phyloP scores from a whole-genome alignment of 2,329 filamentous ascomycete species.

The Fusarium sp. region DNA sequence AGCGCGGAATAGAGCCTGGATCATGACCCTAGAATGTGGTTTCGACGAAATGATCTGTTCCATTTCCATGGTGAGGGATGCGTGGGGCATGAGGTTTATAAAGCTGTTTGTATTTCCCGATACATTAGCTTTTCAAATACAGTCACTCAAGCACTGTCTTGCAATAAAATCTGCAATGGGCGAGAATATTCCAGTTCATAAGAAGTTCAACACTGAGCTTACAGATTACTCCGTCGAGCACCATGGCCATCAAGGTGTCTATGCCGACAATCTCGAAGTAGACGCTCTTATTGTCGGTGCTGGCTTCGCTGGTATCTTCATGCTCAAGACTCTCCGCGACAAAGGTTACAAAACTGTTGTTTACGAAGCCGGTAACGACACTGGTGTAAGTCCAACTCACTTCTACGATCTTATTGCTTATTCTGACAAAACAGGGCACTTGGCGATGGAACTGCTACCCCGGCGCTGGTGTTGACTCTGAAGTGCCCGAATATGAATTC shows the following conservation, averaged over 20 bases:
- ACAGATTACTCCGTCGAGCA: conserved; percentile 52
- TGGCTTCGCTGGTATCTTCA: conserved; percentile 61
- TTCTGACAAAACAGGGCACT: neutral
- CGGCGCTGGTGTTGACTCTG: conserved; percentile 64
- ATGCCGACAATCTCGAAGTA: conserved; percentile 57
- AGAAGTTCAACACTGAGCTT: conserved; percentile 56
- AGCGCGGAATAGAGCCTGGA: too few species aligned
- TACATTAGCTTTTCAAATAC: too few species aligned
- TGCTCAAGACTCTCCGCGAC: conserved; percentile 63
- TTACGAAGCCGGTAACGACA: conserved; percentile 63
- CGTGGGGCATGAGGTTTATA: too few species aligned
- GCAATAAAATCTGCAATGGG: conserved; percentile 20
- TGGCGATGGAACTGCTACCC: conserved; percentile 68
- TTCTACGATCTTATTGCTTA: too few species aligned
- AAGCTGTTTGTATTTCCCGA: too few species aligned
- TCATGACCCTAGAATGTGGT: too few species aligned
- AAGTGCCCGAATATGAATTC: conserved; percentile 65
- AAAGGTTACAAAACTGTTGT: conserved; percentile 60
- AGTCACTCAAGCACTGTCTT: too few species aligned
- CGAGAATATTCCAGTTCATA: conserved; percentile 39
- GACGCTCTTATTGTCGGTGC: conserved; percentile 59
- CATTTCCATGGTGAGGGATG: too few species aligned
- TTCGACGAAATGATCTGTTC: too few species aligned
- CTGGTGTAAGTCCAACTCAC: conserved; percentile 51
- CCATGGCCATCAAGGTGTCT: conserved; percentile 50